These are phyloP conservation scores for Endogone sp. DNA, from an alignment of 192 early-diverging fungal genomes.

Conservation along the genomic window DNA sequence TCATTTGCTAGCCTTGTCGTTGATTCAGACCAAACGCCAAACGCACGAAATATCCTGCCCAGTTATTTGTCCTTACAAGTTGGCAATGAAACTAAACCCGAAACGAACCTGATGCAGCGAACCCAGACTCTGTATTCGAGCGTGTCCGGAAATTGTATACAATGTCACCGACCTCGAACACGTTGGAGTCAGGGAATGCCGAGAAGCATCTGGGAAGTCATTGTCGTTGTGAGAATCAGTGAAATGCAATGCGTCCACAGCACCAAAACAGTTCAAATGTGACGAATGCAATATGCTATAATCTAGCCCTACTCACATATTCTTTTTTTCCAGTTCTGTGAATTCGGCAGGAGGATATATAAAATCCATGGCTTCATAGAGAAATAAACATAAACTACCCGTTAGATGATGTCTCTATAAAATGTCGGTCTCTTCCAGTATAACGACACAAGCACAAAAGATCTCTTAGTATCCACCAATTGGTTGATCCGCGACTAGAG, in stretches of 20 bases:
- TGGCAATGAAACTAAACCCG: too few species aligned
- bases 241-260: background rate
- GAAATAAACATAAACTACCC: background rate
- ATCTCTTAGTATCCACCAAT: too few species aligned
- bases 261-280: background rate
- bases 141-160: slow-evolving; percentile 72
- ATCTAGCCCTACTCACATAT: slow-evolving; percentile 41
- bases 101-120: slow-evolving; percentile 52
- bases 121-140: slow-evolving; percentile 46
- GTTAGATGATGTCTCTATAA: too few species aligned
- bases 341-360: slow-evolving; percentile 70
- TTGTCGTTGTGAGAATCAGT: background rate
- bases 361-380: slow-evolving; percentile 52
- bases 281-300: background rate
- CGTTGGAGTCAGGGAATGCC: slow-evolving; percentile 74
- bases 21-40: background rate
- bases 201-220: slow-evolving; percentile 53
- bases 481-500: too few species aligned
- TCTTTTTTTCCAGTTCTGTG: slow-evolving; percentile 63
- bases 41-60: too few species aligned
- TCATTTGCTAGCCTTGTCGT: background rate
- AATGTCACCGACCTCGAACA: slow-evolving; percentile 69
- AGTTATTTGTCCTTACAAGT: too few species aligned
- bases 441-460: too few species aligned
- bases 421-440: too few species aligned